A percentile compares a stretch with the other conserved stretches of the same genome.
Evolutionary conservation across 2,329 filamentous ascomycete species (phyloP).

Genomic region (Fusarium dimerum): DNA sequence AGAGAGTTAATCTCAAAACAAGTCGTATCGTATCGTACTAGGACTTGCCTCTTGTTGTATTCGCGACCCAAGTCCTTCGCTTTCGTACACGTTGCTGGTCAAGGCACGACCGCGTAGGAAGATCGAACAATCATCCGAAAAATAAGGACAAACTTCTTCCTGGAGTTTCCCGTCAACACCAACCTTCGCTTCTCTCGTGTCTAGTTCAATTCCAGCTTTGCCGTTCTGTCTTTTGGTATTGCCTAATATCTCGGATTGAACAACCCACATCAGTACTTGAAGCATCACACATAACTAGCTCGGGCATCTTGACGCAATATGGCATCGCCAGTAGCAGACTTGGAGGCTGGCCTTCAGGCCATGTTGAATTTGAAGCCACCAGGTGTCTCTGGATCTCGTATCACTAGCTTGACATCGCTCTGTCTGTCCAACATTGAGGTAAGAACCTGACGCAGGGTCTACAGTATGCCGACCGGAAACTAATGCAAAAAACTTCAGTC

Average conservation of each 20-base stretch:
- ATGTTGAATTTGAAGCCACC: conserved; percentile 91
- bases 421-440: conserved; percentile 92
- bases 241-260: background rate
- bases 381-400: conserved; percentile 91
- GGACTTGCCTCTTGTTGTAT: conserved; percentile 29
- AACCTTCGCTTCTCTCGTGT: conserved; percentile 17
- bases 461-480: conserved; percentile 8
- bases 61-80: conserved; percentile 17
- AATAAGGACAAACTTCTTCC: conserved; percentile 16
- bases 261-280: conserved; percentile 3
- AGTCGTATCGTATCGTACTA: conserved; percentile 28
- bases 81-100: conserved; percentile 26
- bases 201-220: background rate
- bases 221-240: background rate
- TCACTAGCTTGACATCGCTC: conserved; percentile 80
- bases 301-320: conserved; percentile 45
- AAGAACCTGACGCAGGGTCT: conserved; percentile 33
- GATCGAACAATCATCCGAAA: conserved; percentile 23
- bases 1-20: conserved; percentile 22
- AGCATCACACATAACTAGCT: conserved; percentile 24
- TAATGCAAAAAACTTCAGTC: conserved; percentile 57
- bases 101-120: conserved; percentile 31
- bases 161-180: conserved; percentile 4
- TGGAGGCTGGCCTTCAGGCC: conserved; percentile 87
- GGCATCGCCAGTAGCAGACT: conserved; percentile 84